Evolutionary conservation across 179 eudicot genomes (phyloP).

Genomic region (Corrigiola litoralis): DNA sequence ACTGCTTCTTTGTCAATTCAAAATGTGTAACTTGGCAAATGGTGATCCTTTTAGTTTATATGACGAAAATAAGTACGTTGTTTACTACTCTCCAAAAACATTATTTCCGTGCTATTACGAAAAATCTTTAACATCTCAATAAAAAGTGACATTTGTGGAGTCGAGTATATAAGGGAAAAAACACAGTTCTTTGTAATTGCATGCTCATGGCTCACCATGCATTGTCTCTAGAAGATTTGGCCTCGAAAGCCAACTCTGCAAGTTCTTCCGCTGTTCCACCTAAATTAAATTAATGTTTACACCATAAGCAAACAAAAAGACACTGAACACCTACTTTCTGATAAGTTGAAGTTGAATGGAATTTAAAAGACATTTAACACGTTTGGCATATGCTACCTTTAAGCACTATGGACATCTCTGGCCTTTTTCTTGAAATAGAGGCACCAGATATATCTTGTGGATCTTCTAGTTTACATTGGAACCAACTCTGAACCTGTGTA

Average conservation of each 20-base stretch:
- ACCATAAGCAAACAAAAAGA: neutral
- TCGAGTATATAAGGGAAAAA: neutral
- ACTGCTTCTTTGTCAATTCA: too few species aligned
- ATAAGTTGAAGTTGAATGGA: neutral
- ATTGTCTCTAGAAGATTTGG: slow-evolving; percentile 60
- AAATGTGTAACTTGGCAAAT: too few species aligned
- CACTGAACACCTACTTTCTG: too few species aligned
- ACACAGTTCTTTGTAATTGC: neutral
- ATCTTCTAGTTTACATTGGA: slow-evolving; percentile 45
- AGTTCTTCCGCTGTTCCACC: slow-evolving; percentile 55
- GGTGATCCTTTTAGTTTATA: neutral
- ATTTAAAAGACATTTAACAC: neutral
- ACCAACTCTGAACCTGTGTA: slow-evolving; percentile 71
- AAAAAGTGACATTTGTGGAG: neutral
- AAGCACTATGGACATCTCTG: slow-evolving; percentile 34
- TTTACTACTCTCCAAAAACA: neutral
- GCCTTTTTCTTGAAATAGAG: slow-evolving; percentile 13
- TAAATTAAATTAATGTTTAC: slow-evolving; percentile 23
- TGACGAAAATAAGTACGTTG: neutral
- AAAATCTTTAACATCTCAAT: neutral
- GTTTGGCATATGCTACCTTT: slow-evolving; percentile 41
- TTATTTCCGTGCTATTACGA: neutral
- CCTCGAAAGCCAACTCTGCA: slow-evolving; percentile 67
- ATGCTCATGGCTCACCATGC: slow-evolving; percentile 74
- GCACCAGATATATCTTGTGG: slow-evolving; percentile 16